A percentile compares a stretch with the other conserved stretches of the same genome.
Conservation (phyloP, 768 basidiomycete species). For the Leccinum olivaceopallidum region DNA sequence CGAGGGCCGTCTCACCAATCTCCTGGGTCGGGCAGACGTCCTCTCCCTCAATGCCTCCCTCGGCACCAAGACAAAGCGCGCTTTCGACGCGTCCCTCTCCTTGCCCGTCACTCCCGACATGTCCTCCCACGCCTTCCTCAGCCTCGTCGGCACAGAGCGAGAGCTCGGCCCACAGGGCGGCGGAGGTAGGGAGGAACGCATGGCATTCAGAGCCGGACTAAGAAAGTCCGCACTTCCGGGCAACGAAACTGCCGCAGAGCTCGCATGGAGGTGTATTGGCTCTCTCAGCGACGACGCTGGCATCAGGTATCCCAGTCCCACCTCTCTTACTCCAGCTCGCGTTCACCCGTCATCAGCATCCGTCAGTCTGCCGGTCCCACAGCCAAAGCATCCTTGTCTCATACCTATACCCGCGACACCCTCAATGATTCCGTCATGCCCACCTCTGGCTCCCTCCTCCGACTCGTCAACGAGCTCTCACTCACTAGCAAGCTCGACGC, state of each 20-base stretch:
- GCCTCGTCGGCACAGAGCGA: conserved; percentile 70
- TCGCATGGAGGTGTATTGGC: conserved; percentile 72
- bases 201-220: conserved; percentile 71
- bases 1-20: conserved; percentile 80
- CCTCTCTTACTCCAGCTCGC: background rate
- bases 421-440: conserved; percentile 30
- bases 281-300: conserved; percentile 75
- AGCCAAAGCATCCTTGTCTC: conserved; percentile 80
- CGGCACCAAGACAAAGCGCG: conserved; percentile 84
- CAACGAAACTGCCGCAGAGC: conserved; percentile 87
- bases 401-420: conserved; percentile 68
- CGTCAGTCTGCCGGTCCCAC: conserved; percentile 81
- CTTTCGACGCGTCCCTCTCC: conserved; percentile 71
- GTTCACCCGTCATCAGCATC: conserved; percentile 50
- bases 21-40: conserved; percentile 89
- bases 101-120: conserved; percentile 64
- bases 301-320: conserved; percentile 53
- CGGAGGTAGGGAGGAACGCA: conserved; percentile 34
- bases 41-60: conserved; percentile 80
- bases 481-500: conserved; percentile 23
- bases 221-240: conserved; percentile 24
- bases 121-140: conserved; percentile 66
- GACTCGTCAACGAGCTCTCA: conserved; percentile 23
- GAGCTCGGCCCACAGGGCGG: conserved; percentile 53
- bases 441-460: conserved; percentile 24